phyloP scores from a whole-genome alignment of 1,284 basidiomycete species.

The Thecaphora thlaspeos region DNA sequence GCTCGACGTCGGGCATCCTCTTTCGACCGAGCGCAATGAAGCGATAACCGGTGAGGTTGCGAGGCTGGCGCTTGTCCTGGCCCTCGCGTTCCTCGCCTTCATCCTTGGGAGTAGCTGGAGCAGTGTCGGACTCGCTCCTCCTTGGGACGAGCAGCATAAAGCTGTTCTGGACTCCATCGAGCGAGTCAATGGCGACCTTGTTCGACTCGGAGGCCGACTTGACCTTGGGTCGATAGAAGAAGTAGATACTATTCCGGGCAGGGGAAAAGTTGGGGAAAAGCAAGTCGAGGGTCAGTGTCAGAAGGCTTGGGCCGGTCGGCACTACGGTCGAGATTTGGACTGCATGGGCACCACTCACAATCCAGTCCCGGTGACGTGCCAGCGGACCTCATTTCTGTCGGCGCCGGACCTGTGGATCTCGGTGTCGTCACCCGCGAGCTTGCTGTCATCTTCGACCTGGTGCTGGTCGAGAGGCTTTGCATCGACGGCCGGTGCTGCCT shows the following conservation, averaged over 20 bases:
- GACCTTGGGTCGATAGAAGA: constrained; percentile 46
- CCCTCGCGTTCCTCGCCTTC: not conserved
- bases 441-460: constrained; percentile 7
- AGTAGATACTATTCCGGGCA: constrained; percentile 20
- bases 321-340: too few relatives aligned
- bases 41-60: constrained; percentile 32
- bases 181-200: constrained; percentile 10
- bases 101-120: constrained; percentile 9
- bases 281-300: not conserved
- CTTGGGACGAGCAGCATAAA: constrained; percentile 34
- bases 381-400: constrained; percentile 10
- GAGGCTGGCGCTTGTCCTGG: constrained; percentile 22
- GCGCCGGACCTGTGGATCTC: constrained; percentile 8
- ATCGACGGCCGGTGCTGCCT: too few relatives aligned
- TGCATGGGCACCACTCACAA: constrained; percentile 11
- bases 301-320: too few relatives aligned
- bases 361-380: constrained; percentile 27
- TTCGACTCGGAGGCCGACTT: constrained; percentile 15
- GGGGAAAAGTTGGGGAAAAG: not conserved
- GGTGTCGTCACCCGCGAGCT: constrained; percentile 18
- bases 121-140: constrained; percentile 28
- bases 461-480: not conserved
- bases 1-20: constrained; percentile 37
- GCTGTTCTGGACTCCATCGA: constrained; percentile 37
- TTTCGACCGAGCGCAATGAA: constrained; percentile 39